Conservation (phyloP, 139 green algal genomes). For the Volvox reticuliferus region DNA sequence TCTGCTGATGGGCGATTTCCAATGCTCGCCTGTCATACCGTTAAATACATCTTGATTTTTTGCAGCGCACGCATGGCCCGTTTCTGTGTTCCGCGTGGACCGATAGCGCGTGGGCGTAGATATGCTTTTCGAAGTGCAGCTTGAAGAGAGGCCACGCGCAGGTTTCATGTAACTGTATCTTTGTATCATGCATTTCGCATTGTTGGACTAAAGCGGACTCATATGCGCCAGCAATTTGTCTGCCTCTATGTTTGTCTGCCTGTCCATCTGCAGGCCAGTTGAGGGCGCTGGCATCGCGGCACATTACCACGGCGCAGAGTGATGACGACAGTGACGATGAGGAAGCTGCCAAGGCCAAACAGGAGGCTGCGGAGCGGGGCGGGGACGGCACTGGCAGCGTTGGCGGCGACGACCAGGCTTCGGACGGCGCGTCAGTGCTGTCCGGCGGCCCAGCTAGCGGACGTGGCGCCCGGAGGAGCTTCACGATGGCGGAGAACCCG, state of each 20-base stretch:
- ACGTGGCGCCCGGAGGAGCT: background rate
- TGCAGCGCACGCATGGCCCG: too few relatives aligned
- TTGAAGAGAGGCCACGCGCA: too few relatives aligned
- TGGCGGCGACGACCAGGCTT: background rate
- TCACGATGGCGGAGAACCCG: background rate
- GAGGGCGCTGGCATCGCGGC: slow-evolving; percentile 3
- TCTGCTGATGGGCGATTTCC: too few relatives aligned
- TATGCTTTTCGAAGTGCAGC: too few relatives aligned
- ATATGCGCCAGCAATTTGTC: too few relatives aligned
- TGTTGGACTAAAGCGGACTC: too few relatives aligned
- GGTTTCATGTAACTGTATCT: too few relatives aligned
- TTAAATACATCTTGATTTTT: too few relatives aligned
- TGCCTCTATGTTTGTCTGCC: background rate
- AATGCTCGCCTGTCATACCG: too few relatives aligned
- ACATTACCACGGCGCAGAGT: slow-evolving; percentile 21
- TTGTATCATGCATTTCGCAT: too few relatives aligned
- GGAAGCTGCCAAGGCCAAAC: background rate
- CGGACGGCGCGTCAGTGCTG: slow-evolving; percentile 10
- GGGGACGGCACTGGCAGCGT: background rate
- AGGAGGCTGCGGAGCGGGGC: background rate
- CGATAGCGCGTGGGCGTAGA: too few relatives aligned
- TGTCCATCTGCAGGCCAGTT: slow-evolving; percentile 13
- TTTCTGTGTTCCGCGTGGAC: too few relatives aligned
- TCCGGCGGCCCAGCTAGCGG: slow-evolving; percentile 9
- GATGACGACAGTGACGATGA: slow-evolving; percentile 27